Conservation (phyloP, 371 early-diverging fungal genomes). For the Mortierella sp. region DNA sequence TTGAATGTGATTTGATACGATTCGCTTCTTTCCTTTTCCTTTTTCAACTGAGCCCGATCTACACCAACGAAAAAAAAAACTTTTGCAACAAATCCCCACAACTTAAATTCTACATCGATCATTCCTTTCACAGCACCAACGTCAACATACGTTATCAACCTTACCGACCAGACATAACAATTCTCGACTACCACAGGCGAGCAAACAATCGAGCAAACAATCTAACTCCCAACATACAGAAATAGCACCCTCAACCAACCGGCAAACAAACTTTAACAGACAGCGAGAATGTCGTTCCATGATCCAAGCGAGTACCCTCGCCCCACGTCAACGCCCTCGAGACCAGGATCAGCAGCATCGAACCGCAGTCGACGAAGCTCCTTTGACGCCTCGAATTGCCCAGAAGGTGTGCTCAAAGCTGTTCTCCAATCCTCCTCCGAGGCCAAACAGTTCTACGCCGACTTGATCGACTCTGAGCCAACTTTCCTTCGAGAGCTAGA, state of each 20-base stretch:
- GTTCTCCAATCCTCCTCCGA: background rate
- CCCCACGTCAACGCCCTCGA: background rate
- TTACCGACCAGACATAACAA: too few relatives aligned
- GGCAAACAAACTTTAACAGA: background rate
- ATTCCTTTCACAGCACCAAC: background rate
- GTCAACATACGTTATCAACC: too few relatives aligned
- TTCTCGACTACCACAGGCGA: too few relatives aligned
- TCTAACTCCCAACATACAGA: background rate
- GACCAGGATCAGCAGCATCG: background rate
- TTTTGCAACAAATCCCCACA: background rate
- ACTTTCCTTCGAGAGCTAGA: conserved; percentile 11
- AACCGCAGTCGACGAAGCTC: background rate
- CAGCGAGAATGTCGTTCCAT: background rate
- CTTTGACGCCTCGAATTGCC: conserved; percentile 10
- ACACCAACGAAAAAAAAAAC: background rate
- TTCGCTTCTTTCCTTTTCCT: background rate
- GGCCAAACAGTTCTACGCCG: conserved; percentile 17
- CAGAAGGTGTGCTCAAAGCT: conserved; percentile 12
- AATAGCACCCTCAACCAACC: background rate
- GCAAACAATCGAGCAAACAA: background rate
- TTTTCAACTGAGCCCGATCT: background rate
- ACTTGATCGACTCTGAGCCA: background rate
- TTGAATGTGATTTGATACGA: background rate
- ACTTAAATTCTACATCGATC: background rate
- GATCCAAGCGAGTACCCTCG: conserved; percentile 4